Conservation (phyloP, 164 flowering plant genomes). For the Vitis cinerea region DNA sequence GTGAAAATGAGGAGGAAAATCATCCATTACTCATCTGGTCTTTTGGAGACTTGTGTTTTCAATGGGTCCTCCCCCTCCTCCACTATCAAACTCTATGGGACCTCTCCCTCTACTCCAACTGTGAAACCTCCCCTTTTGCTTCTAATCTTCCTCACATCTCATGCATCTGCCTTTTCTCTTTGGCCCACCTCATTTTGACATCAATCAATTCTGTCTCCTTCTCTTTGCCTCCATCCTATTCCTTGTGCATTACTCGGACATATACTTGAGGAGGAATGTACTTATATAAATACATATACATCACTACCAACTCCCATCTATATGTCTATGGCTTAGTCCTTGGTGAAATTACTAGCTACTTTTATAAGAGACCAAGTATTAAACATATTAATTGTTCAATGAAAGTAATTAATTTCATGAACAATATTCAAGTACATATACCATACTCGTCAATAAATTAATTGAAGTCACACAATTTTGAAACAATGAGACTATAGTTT, state of each 20-base stretch:
- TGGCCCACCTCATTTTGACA: constrained; percentile 12
- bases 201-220: constrained; percentile 7
- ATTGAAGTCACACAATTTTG: no score
- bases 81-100: background rate
- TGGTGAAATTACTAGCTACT: no score
- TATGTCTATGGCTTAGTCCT: no score
- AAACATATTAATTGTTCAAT: no score
- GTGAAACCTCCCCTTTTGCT: constrained; percentile 5
- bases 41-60: constrained; percentile 8
- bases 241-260: background rate
- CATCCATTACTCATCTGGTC: constrained; percentile 3
- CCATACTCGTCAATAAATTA: no score
- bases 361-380: no score
- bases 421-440: no score
- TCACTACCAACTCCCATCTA: no score
- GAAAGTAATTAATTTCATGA: no score
- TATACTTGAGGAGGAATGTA: background rate
- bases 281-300: no score
- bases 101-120: background rate
- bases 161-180: constrained; percentile 7
- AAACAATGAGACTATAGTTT: no score
- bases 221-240: background rate
- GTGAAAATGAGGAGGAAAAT: constrained; percentile 1
- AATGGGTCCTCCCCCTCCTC: constrained; percentile 4
- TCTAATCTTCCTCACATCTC: constrained; percentile 16